Conservation (phyloP, 805 yeast species). For the Yarrowia divulgata region DNA sequence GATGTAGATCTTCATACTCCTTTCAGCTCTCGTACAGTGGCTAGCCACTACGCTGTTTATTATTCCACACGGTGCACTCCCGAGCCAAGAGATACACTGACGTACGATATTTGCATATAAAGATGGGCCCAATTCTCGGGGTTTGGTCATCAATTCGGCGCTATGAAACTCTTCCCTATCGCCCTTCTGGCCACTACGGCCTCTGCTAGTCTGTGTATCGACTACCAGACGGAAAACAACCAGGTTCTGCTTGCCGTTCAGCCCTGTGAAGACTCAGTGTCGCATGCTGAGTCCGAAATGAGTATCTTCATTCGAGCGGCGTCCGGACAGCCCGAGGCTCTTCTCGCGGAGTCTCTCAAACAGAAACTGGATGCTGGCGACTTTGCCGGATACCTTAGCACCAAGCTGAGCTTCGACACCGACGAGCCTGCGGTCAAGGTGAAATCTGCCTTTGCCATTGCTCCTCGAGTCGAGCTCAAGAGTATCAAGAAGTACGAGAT, state of each 20-base stretch:
- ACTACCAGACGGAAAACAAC: slow-evolving; percentile 1
- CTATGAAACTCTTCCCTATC: neutral
- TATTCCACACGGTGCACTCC: too few relatives aligned
- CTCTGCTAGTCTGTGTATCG: slow-evolving; percentile 9
- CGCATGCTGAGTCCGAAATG: slow-evolving; percentile 10
- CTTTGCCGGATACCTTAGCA: neutral
- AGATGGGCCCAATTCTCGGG: neutral
- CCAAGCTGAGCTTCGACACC: slow-evolving; percentile 12
- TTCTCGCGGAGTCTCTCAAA: slow-evolving; percentile 9
- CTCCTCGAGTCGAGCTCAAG: slow-evolving; percentile 15
- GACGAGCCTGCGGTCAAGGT: neutral
- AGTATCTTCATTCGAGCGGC: slow-evolving; percentile 19
- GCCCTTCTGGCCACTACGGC: neutral
- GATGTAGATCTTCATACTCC: too few relatives aligned
- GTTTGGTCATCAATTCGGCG: neutral
- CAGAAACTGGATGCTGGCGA: slow-evolving; percentile 8
- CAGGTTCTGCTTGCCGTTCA: slow-evolving; percentile 15
- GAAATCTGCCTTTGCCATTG: slow-evolving; percentile 1
- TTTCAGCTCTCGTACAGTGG: too few relatives aligned
- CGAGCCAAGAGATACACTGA: slow-evolving; percentile 1
- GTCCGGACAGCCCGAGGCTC: slow-evolving; percentile 7
- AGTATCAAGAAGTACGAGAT: slow-evolving; percentile 17
- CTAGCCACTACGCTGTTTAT: too few relatives aligned
- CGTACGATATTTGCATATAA: neutral
- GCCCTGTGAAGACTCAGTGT: neutral